Conservation (phyloP, 192 early-diverging fungal species). For the Pilaira anomala region DNA sequence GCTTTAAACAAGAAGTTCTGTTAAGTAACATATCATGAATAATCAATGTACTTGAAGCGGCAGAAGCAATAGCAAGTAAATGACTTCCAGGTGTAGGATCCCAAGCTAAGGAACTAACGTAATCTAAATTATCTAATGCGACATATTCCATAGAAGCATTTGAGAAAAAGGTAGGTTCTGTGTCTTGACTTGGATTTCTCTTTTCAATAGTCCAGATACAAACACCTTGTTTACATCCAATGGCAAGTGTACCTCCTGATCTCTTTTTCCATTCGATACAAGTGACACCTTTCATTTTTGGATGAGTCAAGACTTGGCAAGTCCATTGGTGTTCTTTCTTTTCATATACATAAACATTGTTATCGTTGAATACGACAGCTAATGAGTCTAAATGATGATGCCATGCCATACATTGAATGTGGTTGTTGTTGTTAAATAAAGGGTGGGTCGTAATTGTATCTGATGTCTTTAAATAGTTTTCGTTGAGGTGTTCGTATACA, state of each 20-base stretch:
- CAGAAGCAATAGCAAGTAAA: constrained; percentile 40
- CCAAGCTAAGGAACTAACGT: constrained; percentile 48
- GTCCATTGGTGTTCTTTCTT: constrained; percentile 51
- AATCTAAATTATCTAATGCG: constrained; percentile 27
- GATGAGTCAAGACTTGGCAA: constrained; percentile 35
- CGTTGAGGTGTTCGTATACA: not conserved
- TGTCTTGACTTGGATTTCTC: not conserved
- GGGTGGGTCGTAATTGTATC: not conserved
- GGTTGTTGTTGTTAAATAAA: not conserved
- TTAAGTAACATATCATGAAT: constrained; percentile 47
- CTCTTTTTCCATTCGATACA: constrained; percentile 51
- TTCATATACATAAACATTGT: constrained; percentile 70
- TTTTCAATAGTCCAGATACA: constrained; percentile 46
- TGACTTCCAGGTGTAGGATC: constrained; percentile 48
- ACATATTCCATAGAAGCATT: constrained; percentile 44
- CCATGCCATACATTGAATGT: constrained; percentile 67
- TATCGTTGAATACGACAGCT: constrained; percentile 65
- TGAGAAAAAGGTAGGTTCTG: not conserved
- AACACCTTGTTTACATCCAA: constrained; percentile 47
- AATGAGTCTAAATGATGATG: constrained; percentile 67
- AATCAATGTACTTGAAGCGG: constrained; percentile 28
- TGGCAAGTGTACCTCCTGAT: constrained; percentile 39
- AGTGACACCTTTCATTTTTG: constrained; percentile 41
- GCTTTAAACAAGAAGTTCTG: constrained; percentile 28
- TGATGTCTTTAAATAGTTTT: not conserved